Percentiles rank a stretch among this genome's conserved stretches.
phyloP scores from a whole-genome alignment of 164 flowering plant species.

The Sedum album region DNA sequence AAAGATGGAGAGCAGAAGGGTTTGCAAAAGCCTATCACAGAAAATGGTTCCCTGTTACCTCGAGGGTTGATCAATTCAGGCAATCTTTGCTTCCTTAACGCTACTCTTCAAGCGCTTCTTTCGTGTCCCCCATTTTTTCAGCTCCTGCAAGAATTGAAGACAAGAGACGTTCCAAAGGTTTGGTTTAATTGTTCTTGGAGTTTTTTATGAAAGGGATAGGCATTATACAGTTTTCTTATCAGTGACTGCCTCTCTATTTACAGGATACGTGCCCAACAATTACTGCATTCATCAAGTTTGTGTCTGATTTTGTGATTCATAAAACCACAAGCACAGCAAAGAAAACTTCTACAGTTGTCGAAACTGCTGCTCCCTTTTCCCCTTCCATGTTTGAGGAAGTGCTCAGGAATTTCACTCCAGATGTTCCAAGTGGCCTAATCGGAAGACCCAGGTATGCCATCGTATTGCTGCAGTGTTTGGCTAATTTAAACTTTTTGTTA shows the following conservation, averaged over 20 bases:
- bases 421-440: conserved; percentile 53
- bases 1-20: conserved; percentile 20
- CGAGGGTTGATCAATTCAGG: conserved; percentile 87
- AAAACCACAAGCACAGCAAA: conserved; percentile 31
- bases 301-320: conserved; percentile 58
- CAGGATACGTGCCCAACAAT: conserved; percentile 79
- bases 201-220: not conserved
- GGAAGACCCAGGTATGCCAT: conserved; percentile 79
- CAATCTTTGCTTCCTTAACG: conserved; percentile 90
- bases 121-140: conserved; percentile 85
- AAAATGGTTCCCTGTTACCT: conserved; percentile 35
- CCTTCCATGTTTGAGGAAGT: conserved; percentile 85
- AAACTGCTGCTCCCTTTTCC: conserved; percentile 63
- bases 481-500: not conserved
- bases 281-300: conserved; percentile 64
- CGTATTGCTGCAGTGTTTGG: not conserved
- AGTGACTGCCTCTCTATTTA: conserved; percentile 8
- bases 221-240: not conserved
- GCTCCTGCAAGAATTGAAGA: conserved; percentile 60
- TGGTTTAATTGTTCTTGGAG: conserved; percentile 7
- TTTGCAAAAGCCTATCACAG: conserved; percentile 17
- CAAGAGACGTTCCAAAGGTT: conserved; percentile 63
- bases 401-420: conserved; percentile 83
- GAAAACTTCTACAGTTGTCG: conserved; percentile 32
- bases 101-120: conserved; percentile 88